Evolutionary conservation across 495 filamentous ascomycete species (phyloP).

Genomic region (Xylaria acuta): DNA sequence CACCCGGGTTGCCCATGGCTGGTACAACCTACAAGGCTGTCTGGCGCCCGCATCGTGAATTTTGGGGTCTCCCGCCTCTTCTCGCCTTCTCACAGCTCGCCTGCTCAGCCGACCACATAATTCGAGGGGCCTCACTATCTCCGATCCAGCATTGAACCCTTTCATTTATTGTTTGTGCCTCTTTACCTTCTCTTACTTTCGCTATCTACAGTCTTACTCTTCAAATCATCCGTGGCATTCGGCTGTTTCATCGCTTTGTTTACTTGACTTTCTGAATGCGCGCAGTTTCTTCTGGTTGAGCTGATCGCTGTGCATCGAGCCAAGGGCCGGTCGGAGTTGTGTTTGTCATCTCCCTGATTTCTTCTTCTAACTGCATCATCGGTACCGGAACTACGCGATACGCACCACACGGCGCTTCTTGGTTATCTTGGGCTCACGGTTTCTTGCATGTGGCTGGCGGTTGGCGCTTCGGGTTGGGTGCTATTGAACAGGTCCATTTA

Average conservation of each 20-base stretch:
- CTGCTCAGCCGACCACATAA: not conserved
- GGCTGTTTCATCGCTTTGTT: constrained; percentile 12
- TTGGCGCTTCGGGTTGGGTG: constrained; percentile 14
- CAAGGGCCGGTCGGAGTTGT: not conserved
- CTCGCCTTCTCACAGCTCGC: constrained; percentile 13
- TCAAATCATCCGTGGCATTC: not conserved
- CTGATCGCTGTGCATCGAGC: not conserved
- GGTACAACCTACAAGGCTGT: not conserved
- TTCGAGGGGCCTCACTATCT: constrained; percentile 1
- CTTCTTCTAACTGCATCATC: not conserved
- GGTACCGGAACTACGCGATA: not conserved
- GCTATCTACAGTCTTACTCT: constrained; percentile 15
- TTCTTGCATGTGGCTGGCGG: constrained; percentile 14
- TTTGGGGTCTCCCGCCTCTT: constrained; percentile 8
- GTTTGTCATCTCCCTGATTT: not conserved
- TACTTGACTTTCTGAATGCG: constrained; percentile 10
- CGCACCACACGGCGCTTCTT: constrained; percentile 2
- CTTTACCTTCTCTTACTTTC: not conserved
- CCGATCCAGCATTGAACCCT: constrained; percentile 1
- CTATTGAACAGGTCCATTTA: constrained; percentile 15
- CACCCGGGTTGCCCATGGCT: constrained; percentile 4
- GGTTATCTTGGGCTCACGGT: constrained; percentile 6
- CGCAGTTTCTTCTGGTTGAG: not conserved
- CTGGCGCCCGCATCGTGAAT: constrained; percentile 2
- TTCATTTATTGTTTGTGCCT: constrained; percentile 3